phyloP scores from a whole-genome alignment of 2,329 filamentous ascomycete genomes.

The Escovopsis sp. region DNA sequence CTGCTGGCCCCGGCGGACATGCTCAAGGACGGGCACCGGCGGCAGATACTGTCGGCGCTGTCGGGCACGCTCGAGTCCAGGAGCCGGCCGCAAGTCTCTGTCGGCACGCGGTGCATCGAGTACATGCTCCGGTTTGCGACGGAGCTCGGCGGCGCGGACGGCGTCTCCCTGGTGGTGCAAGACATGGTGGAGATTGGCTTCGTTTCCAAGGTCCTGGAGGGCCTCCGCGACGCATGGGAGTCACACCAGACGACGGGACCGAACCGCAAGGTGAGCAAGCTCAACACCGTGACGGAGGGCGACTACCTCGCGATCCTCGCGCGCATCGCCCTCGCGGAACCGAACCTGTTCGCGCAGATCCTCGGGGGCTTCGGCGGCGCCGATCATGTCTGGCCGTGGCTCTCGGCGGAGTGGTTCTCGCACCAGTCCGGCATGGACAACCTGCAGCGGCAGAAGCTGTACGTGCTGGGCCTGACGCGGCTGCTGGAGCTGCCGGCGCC shows the following conservation, averaged over 20 bases:
- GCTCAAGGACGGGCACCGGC: constrained; percentile 39
- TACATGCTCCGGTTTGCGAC: constrained; percentile 48
- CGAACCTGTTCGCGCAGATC: constrained; percentile 48
- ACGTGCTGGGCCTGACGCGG: constrained; percentile 55
- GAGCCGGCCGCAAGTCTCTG: constrained; percentile 41
- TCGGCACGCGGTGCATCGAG: constrained; percentile 47
- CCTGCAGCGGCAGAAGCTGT: constrained; percentile 52
- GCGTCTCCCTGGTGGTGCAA: constrained; percentile 46
- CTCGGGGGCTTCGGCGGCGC: constrained; percentile 31
- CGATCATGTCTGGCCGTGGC: constrained; percentile 42
- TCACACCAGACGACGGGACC: constrained; percentile 73
- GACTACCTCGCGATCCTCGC: constrained; percentile 78
- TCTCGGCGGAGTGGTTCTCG: constrained; percentile 49
- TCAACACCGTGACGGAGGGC: constrained; percentile 63
- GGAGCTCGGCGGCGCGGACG: constrained; percentile 43
- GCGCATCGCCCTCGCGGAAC: constrained; percentile 59
- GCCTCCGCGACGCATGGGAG: constrained; percentile 52
- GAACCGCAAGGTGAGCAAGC: constrained; percentile 49
- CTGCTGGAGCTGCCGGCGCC: constrained; percentile 48
- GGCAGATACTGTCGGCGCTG: constrained; percentile 32
- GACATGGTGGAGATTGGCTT: constrained; percentile 51
- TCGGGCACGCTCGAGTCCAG: constrained; percentile 33
- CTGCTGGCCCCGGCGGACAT: constrained; percentile 53
- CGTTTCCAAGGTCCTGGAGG: constrained; percentile 46
- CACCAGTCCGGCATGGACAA: constrained; percentile 54